Conservation (phyloP, 2,329 filamentous ascomycete species). For the Daldinia sp. region DNA sequence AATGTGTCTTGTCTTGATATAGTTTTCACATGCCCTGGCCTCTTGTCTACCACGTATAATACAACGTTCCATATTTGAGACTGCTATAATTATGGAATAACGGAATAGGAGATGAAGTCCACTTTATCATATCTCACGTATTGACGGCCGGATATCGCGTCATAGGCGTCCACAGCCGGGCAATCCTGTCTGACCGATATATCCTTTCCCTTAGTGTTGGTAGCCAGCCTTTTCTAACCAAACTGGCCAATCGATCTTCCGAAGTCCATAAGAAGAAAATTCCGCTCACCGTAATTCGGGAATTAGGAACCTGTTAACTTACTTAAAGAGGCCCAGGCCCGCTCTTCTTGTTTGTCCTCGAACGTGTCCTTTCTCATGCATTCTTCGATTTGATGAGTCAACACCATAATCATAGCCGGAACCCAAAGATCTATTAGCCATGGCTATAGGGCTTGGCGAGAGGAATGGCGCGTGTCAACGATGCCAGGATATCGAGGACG, state of each 20-base stretch:
- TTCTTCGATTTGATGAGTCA: conserved; percentile 12
- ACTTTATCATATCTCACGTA: conserved; percentile 39
- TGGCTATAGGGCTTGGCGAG: conserved; percentile 39
- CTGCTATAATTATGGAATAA: conserved; percentile 18
- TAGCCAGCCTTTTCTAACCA: conserved; percentile 20
- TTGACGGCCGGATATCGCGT: conserved; percentile 35
- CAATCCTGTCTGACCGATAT: conserved; percentile 22
- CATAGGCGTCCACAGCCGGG: conserved; percentile 15
- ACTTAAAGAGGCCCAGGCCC: conserved; percentile 28
- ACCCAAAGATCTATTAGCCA: conserved; percentile 17
- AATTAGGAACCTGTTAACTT: conserved; percentile 6
- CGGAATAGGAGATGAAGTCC: conserved; percentile 23
- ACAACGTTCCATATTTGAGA: conserved; percentile 6
- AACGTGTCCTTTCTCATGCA: conserved; percentile 17
- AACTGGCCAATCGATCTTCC: conserved; percentile 39
- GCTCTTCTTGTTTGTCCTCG: conserved; percentile 9
- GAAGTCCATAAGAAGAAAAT: conserved; percentile 37
- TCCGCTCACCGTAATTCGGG: conserved; percentile 38
- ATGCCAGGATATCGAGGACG: conserved; percentile 47
- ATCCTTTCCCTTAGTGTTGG: conserved; percentile 17
- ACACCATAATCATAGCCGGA: conserved; percentile 4
- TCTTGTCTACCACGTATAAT: conserved; percentile 8
- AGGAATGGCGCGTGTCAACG: conserved; percentile 40
- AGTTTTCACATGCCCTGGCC: not conserved
- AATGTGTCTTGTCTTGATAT: not conserved